phyloP scores from a whole-genome alignment of 768 basidiomycete species.

The Trametes gibbosa region DNA sequence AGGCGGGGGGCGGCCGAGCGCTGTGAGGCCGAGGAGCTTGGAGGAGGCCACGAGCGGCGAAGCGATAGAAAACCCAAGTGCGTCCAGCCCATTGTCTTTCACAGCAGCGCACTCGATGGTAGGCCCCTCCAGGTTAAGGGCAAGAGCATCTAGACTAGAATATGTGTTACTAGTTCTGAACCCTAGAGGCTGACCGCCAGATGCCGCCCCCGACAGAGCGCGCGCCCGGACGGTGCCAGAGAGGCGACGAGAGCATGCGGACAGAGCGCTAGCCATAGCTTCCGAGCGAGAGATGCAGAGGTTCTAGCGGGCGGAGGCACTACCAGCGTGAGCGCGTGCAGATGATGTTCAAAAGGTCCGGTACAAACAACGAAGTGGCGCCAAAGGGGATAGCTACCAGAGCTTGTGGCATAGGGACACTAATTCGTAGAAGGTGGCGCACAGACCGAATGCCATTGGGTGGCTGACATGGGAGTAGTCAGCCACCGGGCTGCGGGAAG shows the following conservation, averaged over 20 bases:
- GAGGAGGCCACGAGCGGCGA: neutral
- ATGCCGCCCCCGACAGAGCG: constrained; percentile 1
- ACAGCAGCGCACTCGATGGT: neutral
- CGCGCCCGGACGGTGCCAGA: constrained; percentile 6
- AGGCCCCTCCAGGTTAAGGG: neutral
- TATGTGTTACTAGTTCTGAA: constrained; percentile 5
- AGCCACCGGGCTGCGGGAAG: neutral
- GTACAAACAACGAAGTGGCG: neutral
- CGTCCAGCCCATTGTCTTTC: neutral
- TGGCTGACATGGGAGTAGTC: constrained; percentile 3
- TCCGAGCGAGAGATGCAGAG: neutral
- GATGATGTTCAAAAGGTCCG: neutral
- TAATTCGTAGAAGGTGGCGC: neutral
- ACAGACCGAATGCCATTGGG: neutral
- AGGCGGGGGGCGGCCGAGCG: neutral
- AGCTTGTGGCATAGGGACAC: neutral
- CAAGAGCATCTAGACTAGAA: neutral
- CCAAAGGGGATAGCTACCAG: neutral
- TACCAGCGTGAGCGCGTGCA: neutral
- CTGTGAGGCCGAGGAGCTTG: neutral
- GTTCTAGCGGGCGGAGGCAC: neutral
- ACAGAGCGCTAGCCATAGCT: neutral
- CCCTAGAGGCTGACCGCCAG: constrained; percentile 1
- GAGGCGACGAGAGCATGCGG: constrained; percentile 7
- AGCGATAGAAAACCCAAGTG: neutral